Percentiles rank a stretch among this genome's conserved stretches.
Conservation (phyloP, 2,329 filamentous ascomycete genomes). For the Aspergillus jensenii region DNA sequence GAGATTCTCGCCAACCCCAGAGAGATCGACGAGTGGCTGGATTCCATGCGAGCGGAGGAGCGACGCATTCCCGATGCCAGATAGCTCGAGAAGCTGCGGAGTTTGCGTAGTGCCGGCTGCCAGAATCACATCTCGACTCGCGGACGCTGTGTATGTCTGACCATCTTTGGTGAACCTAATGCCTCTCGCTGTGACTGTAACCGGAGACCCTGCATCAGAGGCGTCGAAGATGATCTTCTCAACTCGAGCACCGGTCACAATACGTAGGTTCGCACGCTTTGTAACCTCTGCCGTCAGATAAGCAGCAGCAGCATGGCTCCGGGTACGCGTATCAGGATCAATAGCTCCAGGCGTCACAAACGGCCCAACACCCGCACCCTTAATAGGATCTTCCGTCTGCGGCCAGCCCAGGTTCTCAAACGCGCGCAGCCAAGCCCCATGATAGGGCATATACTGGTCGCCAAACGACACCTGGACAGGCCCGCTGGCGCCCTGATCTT, state of each 20-base stretch:
- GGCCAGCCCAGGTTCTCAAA: slow-evolving; percentile 17
- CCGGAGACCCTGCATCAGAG: too few species aligned
- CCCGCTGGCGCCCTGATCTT: slow-evolving; percentile 19
- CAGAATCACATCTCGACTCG: slow-evolving; percentile 55
- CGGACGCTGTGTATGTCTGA: slow-evolving; percentile 25
- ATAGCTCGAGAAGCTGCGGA: slow-evolving; percentile 60
- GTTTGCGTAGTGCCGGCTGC: slow-evolving; percentile 59
- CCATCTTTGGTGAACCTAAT: slow-evolving; percentile 23
- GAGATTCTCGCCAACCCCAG: slow-evolving; percentile 51
- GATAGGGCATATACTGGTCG: slow-evolving; percentile 18
- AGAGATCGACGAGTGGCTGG: slow-evolving; percentile 43
- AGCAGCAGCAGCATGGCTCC: slow-evolving; percentile 18
- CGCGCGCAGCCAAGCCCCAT: slow-evolving; percentile 16
- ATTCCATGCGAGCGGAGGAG: slow-evolving; percentile 45
- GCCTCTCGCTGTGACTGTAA: slow-evolving; percentile 15
- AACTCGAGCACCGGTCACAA: slow-evolving; percentile 50
- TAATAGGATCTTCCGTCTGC: slow-evolving; percentile 17
- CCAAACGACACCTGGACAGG: slow-evolving; percentile 22
- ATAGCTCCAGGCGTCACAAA: slow-evolving; percentile 16
- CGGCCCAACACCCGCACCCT: slow-evolving; percentile 11
- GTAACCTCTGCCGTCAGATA: slow-evolving; percentile 29
- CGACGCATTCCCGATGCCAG: slow-evolving; percentile 55
- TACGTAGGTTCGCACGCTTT: slow-evolving; percentile 45
- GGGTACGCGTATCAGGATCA: slow-evolving; percentile 14
- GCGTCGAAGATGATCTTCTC: slow-evolving; percentile 44